Percentiles rank a stretch among this genome's conserved stretches.
Conservation (phyloP, 2,329 filamentous ascomycete species). For the Fusarium vanettenii region DNA sequence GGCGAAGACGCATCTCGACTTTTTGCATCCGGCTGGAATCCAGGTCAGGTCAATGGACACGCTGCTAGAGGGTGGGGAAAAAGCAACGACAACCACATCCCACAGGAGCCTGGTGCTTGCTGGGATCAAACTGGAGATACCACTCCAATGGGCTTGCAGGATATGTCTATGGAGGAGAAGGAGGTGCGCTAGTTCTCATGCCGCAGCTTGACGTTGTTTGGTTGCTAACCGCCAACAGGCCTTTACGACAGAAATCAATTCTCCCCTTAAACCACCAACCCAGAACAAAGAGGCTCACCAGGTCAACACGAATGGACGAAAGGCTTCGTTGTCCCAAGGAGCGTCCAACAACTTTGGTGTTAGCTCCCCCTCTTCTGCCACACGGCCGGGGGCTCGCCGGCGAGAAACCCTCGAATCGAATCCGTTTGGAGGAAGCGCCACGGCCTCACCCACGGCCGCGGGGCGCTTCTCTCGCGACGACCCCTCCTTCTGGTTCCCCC, state of each 20-base stretch:
- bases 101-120: conserved; percentile 88
- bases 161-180: conserved; percentile 74
- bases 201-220: neutral
- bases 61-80: conserved; percentile 79
- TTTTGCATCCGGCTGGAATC: conserved; percentile 83
- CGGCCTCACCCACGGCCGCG: conserved; percentile 70
- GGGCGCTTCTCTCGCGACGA: conserved; percentile 74
- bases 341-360: conserved; percentile 73
- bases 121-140: conserved; percentile 82
- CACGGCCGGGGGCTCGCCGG: conserved; percentile 80
- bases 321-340: conserved; percentile 83
- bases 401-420: conserved; percentile 83
- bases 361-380: conserved; percentile 77
- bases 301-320: conserved; percentile 75
- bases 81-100: conserved; percentile 76
- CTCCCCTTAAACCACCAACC: conserved; percentile 85
- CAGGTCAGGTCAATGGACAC: conserved; percentile 75
- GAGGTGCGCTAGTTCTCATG: conserved; percentile 58
- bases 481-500: conserved; percentile 66
- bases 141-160: conserved; percentile 77
- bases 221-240: conserved; percentile 62
- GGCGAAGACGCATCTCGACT: conserved; percentile 70
- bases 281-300: conserved; percentile 75
- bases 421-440: conserved; percentile 64
- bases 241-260: conserved; percentile 91